Percentiles rank a stretch among this genome's conserved stretches.
Conservation (phyloP, 305 asterid genomes). For the Solanum chacoense region DNA sequence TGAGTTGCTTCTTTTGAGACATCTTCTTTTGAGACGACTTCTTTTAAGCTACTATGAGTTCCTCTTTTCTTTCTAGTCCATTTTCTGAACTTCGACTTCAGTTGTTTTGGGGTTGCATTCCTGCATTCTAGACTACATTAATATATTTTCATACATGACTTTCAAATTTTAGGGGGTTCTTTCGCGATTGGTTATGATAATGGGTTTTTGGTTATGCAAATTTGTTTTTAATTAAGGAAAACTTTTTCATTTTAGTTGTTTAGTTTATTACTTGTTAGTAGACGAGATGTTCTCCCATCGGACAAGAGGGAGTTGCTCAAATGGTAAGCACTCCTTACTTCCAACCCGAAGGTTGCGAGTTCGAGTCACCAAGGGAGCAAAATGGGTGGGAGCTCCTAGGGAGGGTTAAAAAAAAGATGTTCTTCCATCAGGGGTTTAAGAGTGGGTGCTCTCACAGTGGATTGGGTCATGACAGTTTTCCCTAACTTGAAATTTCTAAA, state of each 20-base stretch:
- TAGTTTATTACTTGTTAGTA: not conserved
- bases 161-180: not conserved
- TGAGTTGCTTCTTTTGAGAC: not conserved
- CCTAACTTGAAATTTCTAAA: not conserved
- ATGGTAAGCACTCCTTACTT: not conserved
- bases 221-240: not conserved
- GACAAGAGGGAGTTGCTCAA: not conserved
- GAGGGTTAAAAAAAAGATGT: not conserved
- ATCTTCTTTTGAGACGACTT: not conserved
- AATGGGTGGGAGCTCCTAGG: not conserved
- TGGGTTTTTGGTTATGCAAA: not conserved
- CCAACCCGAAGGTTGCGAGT: not conserved
- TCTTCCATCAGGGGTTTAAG: not conserved
- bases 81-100: not conserved
- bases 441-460: not conserved
- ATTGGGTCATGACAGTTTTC: not conserved
- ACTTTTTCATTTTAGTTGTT: not conserved
- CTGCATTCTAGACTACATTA: not conserved
- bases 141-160: not conserved
- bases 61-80: not conserved
- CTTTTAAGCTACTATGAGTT: not conserved
- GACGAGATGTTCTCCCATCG: not conserved
- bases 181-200: not conserved
- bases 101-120: not conserved
- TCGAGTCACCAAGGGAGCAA: not conserved